A percentile compares a stretch with the other conserved stretches of the same genome.
Evolutionary conservation across 768 basidiomycete genomes (phyloP).

Genomic region (Kwoniella sp.): DNA sequence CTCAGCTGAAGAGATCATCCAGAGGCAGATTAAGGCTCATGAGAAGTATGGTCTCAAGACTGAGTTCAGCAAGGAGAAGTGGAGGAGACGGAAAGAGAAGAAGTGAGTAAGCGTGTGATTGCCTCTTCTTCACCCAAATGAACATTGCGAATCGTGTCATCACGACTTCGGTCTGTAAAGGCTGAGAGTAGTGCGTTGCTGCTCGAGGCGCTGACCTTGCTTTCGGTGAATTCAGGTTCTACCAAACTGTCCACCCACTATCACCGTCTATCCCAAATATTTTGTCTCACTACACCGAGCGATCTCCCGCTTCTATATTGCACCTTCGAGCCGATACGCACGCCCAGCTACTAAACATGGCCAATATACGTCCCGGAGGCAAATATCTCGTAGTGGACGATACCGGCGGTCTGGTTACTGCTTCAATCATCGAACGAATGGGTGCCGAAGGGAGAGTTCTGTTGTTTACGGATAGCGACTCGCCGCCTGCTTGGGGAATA

Average conservation of each 20-base stretch:
- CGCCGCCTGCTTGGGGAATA: slow-evolving; percentile 87
- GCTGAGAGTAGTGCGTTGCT: too few species aligned
- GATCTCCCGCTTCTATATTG: slow-evolving; percentile 71
- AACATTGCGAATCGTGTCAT: too few species aligned
- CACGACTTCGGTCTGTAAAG: too few species aligned
- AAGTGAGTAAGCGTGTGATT: slow-evolving; percentile 66
- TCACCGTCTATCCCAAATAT: slow-evolving; percentile 86
- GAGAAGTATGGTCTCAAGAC: slow-evolving; percentile 91
- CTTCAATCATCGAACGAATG: slow-evolving; percentile 80
- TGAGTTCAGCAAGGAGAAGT: slow-evolving; percentile 98
- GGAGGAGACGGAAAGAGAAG: slow-evolving; percentile 91
- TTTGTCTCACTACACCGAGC: slow-evolving; percentile 82
- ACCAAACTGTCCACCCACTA: slow-evolving; percentile 80
- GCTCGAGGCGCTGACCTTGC: too few species aligned
- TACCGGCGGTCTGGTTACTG: slow-evolving; percentile 81
- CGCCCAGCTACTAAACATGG: slow-evolving; percentile 81
- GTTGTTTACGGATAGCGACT: slow-evolving; percentile 83
- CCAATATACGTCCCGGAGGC: slow-evolving; percentile 82
- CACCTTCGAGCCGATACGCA: slow-evolving; percentile 84
- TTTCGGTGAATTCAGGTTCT: too few species aligned
- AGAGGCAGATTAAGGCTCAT: slow-evolving; percentile 88
- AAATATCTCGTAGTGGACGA: slow-evolving; percentile 87
- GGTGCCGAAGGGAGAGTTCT: slow-evolving; percentile 82
- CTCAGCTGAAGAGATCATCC: slow-evolving; percentile 90
- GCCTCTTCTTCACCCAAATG: too few species aligned